Conservation (phyloP, 83 land plant genomes). For the Picea abies region DNA sequence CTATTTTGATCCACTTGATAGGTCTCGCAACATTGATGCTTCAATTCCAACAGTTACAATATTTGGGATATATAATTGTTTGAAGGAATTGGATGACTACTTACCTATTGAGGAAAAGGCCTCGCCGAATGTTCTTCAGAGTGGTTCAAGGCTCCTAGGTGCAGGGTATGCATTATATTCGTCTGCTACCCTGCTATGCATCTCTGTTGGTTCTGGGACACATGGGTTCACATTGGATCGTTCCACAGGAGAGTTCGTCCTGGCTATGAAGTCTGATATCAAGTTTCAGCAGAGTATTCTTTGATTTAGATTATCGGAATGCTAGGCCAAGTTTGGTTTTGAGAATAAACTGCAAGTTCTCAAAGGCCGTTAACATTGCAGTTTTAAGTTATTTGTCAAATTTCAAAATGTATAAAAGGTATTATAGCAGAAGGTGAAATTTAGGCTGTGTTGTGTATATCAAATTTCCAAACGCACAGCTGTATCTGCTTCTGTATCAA, state of each 20-base stretch:
- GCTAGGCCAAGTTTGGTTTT: too few relatives aligned
- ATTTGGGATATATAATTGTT: slow-evolving; percentile 80
- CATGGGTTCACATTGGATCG: slow-evolving; percentile 89
- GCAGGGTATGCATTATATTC: slow-evolving; percentile 94
- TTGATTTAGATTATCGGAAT: too few relatives aligned
- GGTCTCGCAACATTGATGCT: slow-evolving; percentile 95
- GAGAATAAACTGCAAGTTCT: too few relatives aligned
- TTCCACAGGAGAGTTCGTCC: slow-evolving; percentile 93
- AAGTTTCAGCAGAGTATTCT: too few relatives aligned
- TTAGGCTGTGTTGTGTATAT: too few relatives aligned
- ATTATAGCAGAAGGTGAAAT: too few relatives aligned
- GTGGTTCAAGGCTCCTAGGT: slow-evolving; percentile 77
- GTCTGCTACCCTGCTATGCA: slow-evolving; percentile 90
- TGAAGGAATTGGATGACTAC: slow-evolving; percentile 67
- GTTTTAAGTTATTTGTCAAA: too few relatives aligned
- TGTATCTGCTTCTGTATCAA: too few relatives aligned
- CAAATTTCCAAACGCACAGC: too few relatives aligned
- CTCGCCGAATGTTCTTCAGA: slow-evolving; percentile 82
- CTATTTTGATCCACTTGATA: slow-evolving; percentile 93
- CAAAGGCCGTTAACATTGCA: too few relatives aligned
- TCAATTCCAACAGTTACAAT: slow-evolving; percentile 98
- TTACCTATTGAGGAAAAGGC: slow-evolving; percentile 80
- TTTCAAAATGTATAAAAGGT: too few relatives aligned
- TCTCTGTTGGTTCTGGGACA: slow-evolving; percentile 86
- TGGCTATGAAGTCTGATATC: slow-evolving; percentile 82